These are phyloP conservation scores for Sporothrix pallida DNA, from an alignment of 2,329 filamentous ascomycete genomes.

Conservation along the genomic window DNA sequence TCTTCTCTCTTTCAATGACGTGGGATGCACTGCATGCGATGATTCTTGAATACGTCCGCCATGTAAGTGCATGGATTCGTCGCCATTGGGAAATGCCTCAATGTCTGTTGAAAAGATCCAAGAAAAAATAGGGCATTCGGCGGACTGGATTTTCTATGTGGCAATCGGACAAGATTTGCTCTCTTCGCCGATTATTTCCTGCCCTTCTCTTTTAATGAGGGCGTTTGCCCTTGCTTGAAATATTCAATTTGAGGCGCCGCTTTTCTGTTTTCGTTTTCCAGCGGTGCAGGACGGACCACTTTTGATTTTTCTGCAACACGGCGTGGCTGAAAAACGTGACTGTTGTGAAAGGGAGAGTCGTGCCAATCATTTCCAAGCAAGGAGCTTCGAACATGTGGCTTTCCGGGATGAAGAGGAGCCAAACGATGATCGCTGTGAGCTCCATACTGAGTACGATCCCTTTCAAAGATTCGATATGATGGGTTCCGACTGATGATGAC, in stretches of 20 bases:
- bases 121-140: neutral
- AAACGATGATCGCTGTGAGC: neutral
- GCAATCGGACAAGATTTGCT: too few relatives aligned
- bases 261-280: neutral
- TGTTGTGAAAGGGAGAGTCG: constrained; percentile 7
- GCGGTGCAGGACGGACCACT: too few relatives aligned
- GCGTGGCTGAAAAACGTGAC: constrained; percentile 6
- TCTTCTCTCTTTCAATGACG: constrained; percentile 11
- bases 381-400: neutral
- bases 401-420: neutral
- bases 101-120: neutral
- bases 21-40: neutral
- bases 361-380: constrained; percentile 19
- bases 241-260: neutral
- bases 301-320: neutral
- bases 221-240: constrained; percentile 3
- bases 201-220: neutral
- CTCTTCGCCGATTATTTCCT: too few relatives aligned
- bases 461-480: neutral
- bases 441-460: neutral
- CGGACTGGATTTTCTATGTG: neutral
- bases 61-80: neutral
- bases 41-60: neutral
- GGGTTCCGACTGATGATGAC: neutral
- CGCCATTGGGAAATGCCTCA: constrained; percentile 12